Evolutionary conservation across 2,329 filamentous ascomycete genomes (phyloP), one percentile per base, ranked within the genome.

Genomic region (Talaromyces sp.): DNA sequence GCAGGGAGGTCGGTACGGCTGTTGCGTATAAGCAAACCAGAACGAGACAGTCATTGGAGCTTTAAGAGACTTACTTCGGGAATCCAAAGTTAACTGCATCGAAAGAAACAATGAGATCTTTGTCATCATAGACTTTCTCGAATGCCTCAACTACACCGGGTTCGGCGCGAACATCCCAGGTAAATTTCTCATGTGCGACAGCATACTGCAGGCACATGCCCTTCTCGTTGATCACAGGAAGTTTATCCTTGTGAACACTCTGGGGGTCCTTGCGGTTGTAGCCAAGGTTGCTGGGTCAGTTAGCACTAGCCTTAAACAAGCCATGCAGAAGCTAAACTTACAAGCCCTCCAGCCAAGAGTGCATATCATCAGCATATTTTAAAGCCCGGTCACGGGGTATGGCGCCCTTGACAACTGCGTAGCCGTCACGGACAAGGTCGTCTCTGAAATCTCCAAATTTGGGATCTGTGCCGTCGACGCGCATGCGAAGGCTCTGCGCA

Each of bases 151-250:
- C 64, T 2, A 81, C 70, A 2, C 70, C 72, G 13, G 77, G 77
- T 66, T 81, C 79, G n/a, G 37, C 2, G 5, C 61, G 61, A 37
- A 63, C 39, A 2, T 22, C 39, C 82, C 78, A 81, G 81, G 58
- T 60, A n/a, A 19, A 60, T 9, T 48, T 6, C 27, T 65, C 63
- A 37, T 60, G 57, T 1, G 58, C n/a, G 22, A 61, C 45, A 24
- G 47, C 57, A 10, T 61, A 65, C 5, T 39, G 6, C 5, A 68
- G 57, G 6, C 6, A n/a, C 61, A 63, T 63, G 3, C 61, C 79
- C 50, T 77, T 77, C 66, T 82, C 82, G 71, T 77, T 76, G 67
- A 71, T 73, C 5, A 76, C 71, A 0, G 82, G 82, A 1, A 83
- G 72, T 64, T 82, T 75, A 4, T 81, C 77, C 6, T 72, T 71